A percentile compares a stretch with the other conserved stretches of the same genome.
phyloP scores from a whole-genome alignment of 164 flowering plant species.

The Pachysandra terminalis region DNA sequence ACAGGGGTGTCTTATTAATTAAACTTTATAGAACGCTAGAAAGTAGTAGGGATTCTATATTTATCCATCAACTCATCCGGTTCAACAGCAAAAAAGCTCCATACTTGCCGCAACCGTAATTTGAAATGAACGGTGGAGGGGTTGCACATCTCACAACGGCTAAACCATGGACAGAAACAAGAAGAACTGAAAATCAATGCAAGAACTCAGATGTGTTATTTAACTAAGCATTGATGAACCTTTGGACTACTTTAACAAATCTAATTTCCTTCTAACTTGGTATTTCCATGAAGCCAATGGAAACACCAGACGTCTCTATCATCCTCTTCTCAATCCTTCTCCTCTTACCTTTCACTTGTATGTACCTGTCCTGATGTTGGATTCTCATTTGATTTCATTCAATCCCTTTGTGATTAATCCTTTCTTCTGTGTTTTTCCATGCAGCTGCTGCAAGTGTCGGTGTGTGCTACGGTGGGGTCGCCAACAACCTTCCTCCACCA shows the following conservation, averaged over 20 bases:
- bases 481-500: slow-evolving; percentile 44
- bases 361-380: neutral
- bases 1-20: no score
- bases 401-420: neutral
- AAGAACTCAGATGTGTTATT: neutral
- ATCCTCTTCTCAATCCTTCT: neutral
- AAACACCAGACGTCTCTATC: neutral
- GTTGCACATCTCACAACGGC: neutral
- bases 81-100: neutral
- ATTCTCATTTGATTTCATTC: neutral
- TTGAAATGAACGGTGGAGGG: neutral
- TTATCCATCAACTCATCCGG: neutral
- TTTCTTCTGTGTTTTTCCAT: neutral
- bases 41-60: neutral
- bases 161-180: neutral
- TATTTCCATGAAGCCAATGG: neutral
- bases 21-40: no score
- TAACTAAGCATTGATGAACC: neutral
- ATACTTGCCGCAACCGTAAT: neutral
- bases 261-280: neutral
- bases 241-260: neutral
- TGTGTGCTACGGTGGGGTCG: slow-evolving; percentile 48
- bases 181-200: neutral
- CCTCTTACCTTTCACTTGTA: neutral
- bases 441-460: slow-evolving; percentile 39